Evolutionary conservation across 2,329 filamentous ascomycete genomes (phyloP).

Genomic region (Camillea tinctor): DNA sequence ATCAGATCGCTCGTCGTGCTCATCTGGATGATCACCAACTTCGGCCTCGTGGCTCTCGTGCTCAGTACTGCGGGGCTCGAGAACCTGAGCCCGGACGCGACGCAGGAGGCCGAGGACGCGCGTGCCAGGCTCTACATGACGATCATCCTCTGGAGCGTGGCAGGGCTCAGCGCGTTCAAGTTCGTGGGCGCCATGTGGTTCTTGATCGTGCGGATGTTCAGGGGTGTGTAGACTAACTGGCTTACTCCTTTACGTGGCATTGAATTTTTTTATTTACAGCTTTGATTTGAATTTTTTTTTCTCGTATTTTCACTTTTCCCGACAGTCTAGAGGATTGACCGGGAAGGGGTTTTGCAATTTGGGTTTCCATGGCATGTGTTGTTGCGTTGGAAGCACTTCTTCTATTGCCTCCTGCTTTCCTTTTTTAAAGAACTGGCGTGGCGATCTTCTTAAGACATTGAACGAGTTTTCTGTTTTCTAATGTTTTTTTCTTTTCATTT

Average conservation of each 20-base stretch:
- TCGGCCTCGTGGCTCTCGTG: slow-evolving; percentile 82
- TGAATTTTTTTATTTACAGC: neutral
- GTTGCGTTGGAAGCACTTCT: neutral
- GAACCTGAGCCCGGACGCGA: slow-evolving; percentile 51
- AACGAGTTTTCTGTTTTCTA: no score
- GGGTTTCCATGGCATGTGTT: neutral
- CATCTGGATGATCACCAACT: slow-evolving; percentile 95
- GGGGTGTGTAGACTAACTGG: slow-evolving; percentile 54
- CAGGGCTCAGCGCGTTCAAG: slow-evolving; percentile 78
- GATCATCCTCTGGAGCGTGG: slow-evolving; percentile 86
- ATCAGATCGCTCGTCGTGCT: slow-evolving; percentile 91
- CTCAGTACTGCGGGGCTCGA: slow-evolving; percentile 83
- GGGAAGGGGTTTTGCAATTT: neutral
- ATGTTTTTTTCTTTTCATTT: no score
- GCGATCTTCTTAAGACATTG: no score
- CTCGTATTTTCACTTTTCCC: neutral
- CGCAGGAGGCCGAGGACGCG: slow-evolving; percentile 44
- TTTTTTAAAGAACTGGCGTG: no score
- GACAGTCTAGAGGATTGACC: neutral
- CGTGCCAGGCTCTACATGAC: slow-evolving; percentile 81
- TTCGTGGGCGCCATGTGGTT: slow-evolving; percentile 91
- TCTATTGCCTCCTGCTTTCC: no score
- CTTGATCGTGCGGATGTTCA: slow-evolving; percentile 83
- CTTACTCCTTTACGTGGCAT: neutral
- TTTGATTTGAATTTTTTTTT: neutral